Evolutionary conservation across 2,329 filamentous ascomycete species (phyloP), one percentile per base, ranked within the genome.

Genomic region (Magnaporthales sp.): DNA sequence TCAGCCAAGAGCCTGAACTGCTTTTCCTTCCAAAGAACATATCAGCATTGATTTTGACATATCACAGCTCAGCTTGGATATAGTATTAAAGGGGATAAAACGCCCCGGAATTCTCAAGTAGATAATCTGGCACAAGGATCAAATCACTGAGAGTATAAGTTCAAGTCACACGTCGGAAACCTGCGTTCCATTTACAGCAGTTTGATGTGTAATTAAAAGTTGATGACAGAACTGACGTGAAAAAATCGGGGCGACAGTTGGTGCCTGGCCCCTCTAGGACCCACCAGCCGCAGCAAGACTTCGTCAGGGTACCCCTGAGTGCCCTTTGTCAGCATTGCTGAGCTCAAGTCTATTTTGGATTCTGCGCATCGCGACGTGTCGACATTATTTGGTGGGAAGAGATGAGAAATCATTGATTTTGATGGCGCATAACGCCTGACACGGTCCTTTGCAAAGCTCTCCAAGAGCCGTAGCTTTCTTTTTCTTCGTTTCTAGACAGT

Each of bases 301-400:
- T 19, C 38, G 38, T 19, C 15, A n/a, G 38, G 38, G n/a, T 46
- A 46, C 38, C 38, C 38, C n/a, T 46, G 38, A 46, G 38, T 19
- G 2, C 38, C 38, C 38, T 46, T 46, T 46, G 38, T 46, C 38
- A 46, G 38, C 38, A 46, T 6, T 46, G 38, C 38, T 46, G 19
- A 46, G 15, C n/a, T 46, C 15, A 7, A 46, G 38, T 19, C 38
- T 46, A 46, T 46, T 46, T 24, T 60, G 22, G 56, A 60, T 60
- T 60, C 26, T 60, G 24, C 56, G 56, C 56, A 60, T 60, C 56
- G 56, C 56, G 56, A 60, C 56, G 56, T 60, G 56, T 60, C 56
- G 56, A 60, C 56, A 27, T 60, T 26, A 13, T 27, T 27, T 2
- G 56, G 56, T 15, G 24, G 24, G 24, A 27, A 60, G 9, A 15